Percentiles rank a stretch among this genome's conserved stretches.
Evolutionary conservation across 202 grass and related monocot species (phyloP).

Genomic region (Hordeum pubiflorum): DNA sequence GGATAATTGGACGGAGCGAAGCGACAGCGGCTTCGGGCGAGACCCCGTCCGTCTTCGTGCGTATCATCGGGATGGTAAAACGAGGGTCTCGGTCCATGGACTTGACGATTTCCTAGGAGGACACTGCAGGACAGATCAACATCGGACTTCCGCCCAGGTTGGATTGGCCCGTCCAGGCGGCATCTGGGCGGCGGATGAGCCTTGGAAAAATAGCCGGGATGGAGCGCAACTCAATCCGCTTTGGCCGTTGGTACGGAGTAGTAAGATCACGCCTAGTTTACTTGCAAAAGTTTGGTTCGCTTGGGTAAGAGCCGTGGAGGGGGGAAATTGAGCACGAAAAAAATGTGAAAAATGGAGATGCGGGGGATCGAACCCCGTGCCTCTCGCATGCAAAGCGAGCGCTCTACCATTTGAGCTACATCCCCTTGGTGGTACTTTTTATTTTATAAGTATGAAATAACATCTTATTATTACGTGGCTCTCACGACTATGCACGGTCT

Average conservation of each 20-base stretch:
- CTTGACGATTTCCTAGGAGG: neutral
- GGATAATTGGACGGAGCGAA: neutral
- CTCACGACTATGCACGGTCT: too few species aligned
- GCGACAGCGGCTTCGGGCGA: neutral
- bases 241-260: neutral
- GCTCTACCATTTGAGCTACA: slow-evolving; percentile 99
- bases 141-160: neutral
- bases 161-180: neutral
- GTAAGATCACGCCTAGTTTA: neutral
- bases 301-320: neutral
- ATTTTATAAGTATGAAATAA: rapidly evolving
- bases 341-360: slow-evolving; percentile 33
- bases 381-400: slow-evolving; percentile 99
- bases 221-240: neutral
- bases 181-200: neutral
- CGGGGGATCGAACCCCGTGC: slow-evolving; percentile 94
- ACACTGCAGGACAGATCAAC: neutral
- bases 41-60: neutral
- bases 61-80: neutral
- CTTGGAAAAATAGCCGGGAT: neutral
- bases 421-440: neutral
- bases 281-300: too few species aligned
- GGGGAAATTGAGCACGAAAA: neutral
- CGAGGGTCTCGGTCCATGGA: neutral
- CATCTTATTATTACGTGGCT: too few species aligned